These are phyloP conservation scores for Sergeia podlipaevii DNA, from an alignment of 208 protist genomes.

Conservation along the genomic window DNA sequence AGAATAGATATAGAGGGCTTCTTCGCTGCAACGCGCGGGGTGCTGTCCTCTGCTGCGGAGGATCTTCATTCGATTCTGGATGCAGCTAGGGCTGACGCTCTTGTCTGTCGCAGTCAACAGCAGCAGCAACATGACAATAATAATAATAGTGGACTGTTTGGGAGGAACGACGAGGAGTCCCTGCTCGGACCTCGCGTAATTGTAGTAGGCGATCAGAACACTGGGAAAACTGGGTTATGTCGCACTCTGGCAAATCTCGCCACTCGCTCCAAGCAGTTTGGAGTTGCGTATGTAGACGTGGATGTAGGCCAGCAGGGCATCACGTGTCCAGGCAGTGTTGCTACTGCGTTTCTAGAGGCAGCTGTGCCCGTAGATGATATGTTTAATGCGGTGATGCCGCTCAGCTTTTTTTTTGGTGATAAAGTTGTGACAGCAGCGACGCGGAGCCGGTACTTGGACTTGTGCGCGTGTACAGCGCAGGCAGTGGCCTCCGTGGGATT, in stretches of 20 bases:
- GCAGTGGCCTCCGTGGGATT: constrained; percentile 40
- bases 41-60: constrained; percentile 25
- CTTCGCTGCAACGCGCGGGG: constrained; percentile 11
- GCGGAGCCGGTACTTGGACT: constrained; percentile 76
- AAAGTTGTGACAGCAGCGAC: constrained; percentile 35
- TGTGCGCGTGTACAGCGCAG: constrained; percentile 55
- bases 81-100: constrained; percentile 39
- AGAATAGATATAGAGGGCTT: constrained; percentile 46
- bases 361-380: constrained; percentile 58
- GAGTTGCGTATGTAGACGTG: constrained; percentile 63
- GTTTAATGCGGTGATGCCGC: constrained; percentile 70
- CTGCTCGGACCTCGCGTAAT: constrained; percentile 56
- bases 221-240: constrained; percentile 55
- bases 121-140: neutral
- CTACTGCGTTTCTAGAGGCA: constrained; percentile 54
- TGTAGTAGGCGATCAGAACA: constrained; percentile 67
- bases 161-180: constrained; percentile 6
- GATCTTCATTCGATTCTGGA: constrained; percentile 59
- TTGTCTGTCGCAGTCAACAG: constrained; percentile 6
- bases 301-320: constrained; percentile 74
- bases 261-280: constrained; percentile 19
- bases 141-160: neutral
- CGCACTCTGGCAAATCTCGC: constrained; percentile 70
- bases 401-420: constrained; percentile 78
- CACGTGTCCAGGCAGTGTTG: constrained; percentile 70